Evolutionary conservation across 1,284 basidiomycete genomes (phyloP).

Genomic region (Bjerkandera adusta): DNA sequence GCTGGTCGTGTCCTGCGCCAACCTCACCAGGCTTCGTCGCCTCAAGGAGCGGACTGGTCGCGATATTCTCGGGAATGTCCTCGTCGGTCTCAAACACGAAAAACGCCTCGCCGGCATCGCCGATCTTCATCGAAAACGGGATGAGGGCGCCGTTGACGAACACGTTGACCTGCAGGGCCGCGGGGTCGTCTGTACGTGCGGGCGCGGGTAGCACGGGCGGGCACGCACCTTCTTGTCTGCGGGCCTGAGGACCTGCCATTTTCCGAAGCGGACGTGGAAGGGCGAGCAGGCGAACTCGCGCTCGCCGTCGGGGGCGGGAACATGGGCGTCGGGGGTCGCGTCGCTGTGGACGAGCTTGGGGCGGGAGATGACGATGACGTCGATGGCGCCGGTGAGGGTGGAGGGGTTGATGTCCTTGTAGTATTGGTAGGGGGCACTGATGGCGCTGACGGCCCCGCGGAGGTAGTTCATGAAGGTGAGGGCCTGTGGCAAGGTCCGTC

Average conservation of each 20-base stretch:
- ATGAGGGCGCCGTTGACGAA: slow-evolving; percentile 79
- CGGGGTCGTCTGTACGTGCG: not conserved
- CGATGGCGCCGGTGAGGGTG: slow-evolving; percentile 94
- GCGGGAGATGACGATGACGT: slow-evolving; percentile 90
- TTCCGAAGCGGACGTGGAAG: slow-evolving; percentile 98
- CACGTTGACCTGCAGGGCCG: slow-evolving; percentile 76
- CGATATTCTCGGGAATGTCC: slow-evolving; percentile 89
- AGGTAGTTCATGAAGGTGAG: slow-evolving; percentile 68
- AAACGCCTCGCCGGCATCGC: slow-evolving; percentile 98
- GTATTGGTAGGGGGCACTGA: slow-evolving; percentile 80
- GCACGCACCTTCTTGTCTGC: slow-evolving; percentile 85
- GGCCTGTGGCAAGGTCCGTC: no score
- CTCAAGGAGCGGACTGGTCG: slow-evolving; percentile 88
- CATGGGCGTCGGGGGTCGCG: slow-evolving; percentile 10
- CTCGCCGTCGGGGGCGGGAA: slow-evolving; percentile 49
- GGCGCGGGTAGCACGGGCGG: not conserved
- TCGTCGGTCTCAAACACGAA: slow-evolving; percentile 98
- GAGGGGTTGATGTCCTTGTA: slow-evolving; percentile 89
- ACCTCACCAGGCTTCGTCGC: slow-evolving; percentile 50
- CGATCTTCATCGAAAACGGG: slow-evolving; percentile 98
- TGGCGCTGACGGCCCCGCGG: slow-evolving; percentile 77
- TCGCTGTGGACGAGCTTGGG: slow-evolving; percentile 32
- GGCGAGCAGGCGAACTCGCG: slow-evolving; percentile 88
- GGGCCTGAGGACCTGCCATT: slow-evolving; percentile 94
- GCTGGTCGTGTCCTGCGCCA: slow-evolving; percentile 21